phyloP scores from a whole-genome alignment of 192 early-diverging fungal genomes.

The Coemansia sp. region DNA sequence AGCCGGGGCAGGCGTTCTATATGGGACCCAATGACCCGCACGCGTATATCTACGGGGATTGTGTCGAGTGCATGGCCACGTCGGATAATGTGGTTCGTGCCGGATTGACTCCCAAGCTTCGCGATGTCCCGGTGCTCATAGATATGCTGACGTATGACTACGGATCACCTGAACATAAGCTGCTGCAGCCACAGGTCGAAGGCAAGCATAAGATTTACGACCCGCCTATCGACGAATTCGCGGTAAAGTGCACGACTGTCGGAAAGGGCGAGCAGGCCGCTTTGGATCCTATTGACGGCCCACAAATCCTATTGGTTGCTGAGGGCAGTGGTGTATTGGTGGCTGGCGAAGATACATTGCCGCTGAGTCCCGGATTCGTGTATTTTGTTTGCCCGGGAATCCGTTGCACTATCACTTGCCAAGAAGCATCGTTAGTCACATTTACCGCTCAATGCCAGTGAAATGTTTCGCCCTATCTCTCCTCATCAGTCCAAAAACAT shows the following conservation, averaged over 20 bases:
- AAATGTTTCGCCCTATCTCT: background rate
- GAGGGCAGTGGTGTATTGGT: slow-evolving; percentile 63
- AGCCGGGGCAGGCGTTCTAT: slow-evolving; percentile 87
- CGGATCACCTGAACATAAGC: slow-evolving; percentile 75
- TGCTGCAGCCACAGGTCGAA: slow-evolving; percentile 63
- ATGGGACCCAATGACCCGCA: slow-evolving; percentile 97
- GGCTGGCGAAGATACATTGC: slow-evolving; percentile 26
- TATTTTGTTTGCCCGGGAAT: slow-evolving; percentile 73
- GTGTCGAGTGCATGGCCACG: slow-evolving; percentile 98
- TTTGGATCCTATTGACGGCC: slow-evolving; percentile 66
- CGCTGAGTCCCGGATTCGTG: slow-evolving; percentile 65
- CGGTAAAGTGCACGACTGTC: slow-evolving; percentile 68
- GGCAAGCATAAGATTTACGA: slow-evolving; percentile 74
- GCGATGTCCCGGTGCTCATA: slow-evolving; percentile 81
- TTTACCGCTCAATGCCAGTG: slow-evolving; percentile 12
- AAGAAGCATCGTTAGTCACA: background rate
- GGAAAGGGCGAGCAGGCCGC: slow-evolving; percentile 48
- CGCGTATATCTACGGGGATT: slow-evolving; percentile 95
- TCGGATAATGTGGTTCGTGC: slow-evolving; percentile 96
- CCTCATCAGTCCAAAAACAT: no score
- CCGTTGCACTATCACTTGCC: background rate
- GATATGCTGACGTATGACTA: slow-evolving; percentile 90
- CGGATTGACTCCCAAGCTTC: slow-evolving; percentile 93
- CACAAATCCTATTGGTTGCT: slow-evolving; percentile 82
- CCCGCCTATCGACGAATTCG: slow-evolving; percentile 96